Evolutionary conservation across 208 protist genomes (phyloP), one percentile per base, ranked within the genome.

Genomic region (Trypanosoma lewisi): DNA sequence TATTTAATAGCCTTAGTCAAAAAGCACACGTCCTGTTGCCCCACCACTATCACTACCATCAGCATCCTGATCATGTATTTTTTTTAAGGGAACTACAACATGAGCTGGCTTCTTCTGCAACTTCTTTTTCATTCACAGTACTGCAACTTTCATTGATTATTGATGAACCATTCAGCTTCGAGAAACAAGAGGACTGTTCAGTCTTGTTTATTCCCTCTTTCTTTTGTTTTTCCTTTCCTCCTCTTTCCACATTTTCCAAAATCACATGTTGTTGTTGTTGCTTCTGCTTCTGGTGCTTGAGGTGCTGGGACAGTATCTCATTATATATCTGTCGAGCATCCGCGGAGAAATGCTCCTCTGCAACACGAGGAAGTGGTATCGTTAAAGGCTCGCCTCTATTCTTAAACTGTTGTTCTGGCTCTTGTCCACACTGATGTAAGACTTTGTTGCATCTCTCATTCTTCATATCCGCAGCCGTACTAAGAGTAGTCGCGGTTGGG

Each of bases 291-390:
- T 42, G 8, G 11, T 65, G 55, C 25, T 51, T 27, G 45, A 34
- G 36, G 19, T 27, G 14, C 23, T 73, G 67, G 12, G 53, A 49
- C 21, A 73, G 21, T 51, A 73, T 73, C 36, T 73, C 67, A 16
- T 21, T 54, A 41, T 73, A 73, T 44, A 73, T 73, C n/a, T 47
- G 53, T 8, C 52, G 53, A 48, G 67, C 67, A 56, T 67, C 60
- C 23, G 52, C 42, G 51, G 67, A 63, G 31, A 73, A 39, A 39
- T 59, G 53, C 44, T 48, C 60, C 23, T 23, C 41, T 23, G 51
- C 37, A 16, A 44, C 8, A 60, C 1, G 21, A 59, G 34, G 25
- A 8, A 14, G 19, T 7, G 33, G 17, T 36, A 19, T 16, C 8
- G 52, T 16, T 4, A 37, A 55, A 39, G 17, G 6, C 16, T 47